phyloP scores from a whole-genome alignment of 768 basidiomycete genomes.

The Psilocybe cyanescens region DNA sequence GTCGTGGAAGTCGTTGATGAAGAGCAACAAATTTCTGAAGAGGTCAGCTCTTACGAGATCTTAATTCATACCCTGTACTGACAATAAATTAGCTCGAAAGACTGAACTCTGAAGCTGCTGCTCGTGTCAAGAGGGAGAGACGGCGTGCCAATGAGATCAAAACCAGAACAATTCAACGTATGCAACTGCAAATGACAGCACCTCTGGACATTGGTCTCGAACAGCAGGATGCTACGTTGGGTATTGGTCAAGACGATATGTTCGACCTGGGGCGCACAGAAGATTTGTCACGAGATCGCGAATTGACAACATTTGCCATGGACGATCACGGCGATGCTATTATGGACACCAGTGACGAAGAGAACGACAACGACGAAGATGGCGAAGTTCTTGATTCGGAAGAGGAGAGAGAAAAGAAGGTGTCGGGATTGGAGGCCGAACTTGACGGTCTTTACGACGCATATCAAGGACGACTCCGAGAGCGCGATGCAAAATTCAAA shows the following conservation, averaged over 20 bases:
- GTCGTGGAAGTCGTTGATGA: conserved; percentile 76
- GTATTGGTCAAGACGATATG: conserved; percentile 80
- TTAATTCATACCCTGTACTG: neutral
- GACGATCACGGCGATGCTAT: conserved; percentile 47
- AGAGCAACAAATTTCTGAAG: conserved; percentile 87
- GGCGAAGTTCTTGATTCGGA: conserved; percentile 56
- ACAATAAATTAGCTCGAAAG: conserved; percentile 69
- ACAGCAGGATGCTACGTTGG: conserved; percentile 74
- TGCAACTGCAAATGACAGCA: conserved; percentile 97
- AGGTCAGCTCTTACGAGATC: conserved; percentile 50
- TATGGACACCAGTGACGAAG: conserved; percentile 38
- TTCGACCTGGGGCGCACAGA: conserved; percentile 82
- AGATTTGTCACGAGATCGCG: conserved; percentile 35
- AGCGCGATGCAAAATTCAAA: conserved; percentile 87
- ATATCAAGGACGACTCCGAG: conserved; percentile 79
- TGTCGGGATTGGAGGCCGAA: conserved; percentile 75
- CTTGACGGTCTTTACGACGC: conserved; percentile 88
- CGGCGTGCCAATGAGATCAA: conserved; percentile 89
- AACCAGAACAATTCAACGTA: conserved; percentile 84
- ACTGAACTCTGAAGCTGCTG: conserved; percentile 74
- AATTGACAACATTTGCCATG: conserved; percentile 37
- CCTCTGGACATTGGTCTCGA: conserved; percentile 96
- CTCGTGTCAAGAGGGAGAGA: conserved; percentile 78
- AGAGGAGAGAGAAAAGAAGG: conserved; percentile 69
- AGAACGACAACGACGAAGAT: conserved; percentile 38